Evolutionary conservation across 139 green algal genomes (phyloP).

Genomic region (Edaphochlamys debaryana): DNA sequence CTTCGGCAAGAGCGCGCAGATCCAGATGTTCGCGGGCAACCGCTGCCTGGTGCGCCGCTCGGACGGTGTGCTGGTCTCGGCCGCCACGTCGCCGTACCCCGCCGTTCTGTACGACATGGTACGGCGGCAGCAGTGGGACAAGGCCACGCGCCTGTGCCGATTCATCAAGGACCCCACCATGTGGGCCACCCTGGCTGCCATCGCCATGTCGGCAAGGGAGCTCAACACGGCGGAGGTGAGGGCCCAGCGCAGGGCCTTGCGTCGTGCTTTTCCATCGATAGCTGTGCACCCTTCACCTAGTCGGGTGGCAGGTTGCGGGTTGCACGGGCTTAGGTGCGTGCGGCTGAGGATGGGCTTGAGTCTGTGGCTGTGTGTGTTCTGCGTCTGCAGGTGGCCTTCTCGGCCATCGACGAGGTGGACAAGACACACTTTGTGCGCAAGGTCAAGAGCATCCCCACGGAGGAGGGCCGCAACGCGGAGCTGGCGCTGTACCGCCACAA

Average conservation of each 20-base stretch:
- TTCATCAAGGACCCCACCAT: conserved; percentile 77
- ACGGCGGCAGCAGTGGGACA: conserved; percentile 69
- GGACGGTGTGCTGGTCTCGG: conserved; percentile 70
- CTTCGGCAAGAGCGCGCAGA: conserved; percentile 62
- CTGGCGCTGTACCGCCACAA: conserved; percentile 73
- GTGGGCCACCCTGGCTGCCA: conserved; percentile 80
- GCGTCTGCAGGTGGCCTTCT: conserved; percentile 27
- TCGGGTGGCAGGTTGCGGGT: too few species aligned
- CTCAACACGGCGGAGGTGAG: conserved; percentile 78
- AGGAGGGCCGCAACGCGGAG: conserved; percentile 78
- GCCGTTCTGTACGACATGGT: conserved; percentile 74
- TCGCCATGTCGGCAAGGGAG: conserved; percentile 73
- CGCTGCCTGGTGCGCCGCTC: conserved; percentile 56
- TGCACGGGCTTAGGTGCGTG: too few species aligned
- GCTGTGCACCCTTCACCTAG: too few species aligned
- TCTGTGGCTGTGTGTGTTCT: not conserved
- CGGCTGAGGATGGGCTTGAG: too few species aligned
- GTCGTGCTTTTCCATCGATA: too few species aligned
- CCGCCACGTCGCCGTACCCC: conserved; percentile 63
- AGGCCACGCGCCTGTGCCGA: conserved; percentile 79
- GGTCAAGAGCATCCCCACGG: conserved; percentile 71
- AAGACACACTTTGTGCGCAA: conserved; percentile 71
- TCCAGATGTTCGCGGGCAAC: conserved; percentile 60
- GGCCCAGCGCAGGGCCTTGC: too few species aligned
- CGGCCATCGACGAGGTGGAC: conserved; percentile 59